These are phyloP conservation scores for Triglochin maritima DNA, from an alignment of 106 monocot genomes.

Conservation along the genomic window DNA sequence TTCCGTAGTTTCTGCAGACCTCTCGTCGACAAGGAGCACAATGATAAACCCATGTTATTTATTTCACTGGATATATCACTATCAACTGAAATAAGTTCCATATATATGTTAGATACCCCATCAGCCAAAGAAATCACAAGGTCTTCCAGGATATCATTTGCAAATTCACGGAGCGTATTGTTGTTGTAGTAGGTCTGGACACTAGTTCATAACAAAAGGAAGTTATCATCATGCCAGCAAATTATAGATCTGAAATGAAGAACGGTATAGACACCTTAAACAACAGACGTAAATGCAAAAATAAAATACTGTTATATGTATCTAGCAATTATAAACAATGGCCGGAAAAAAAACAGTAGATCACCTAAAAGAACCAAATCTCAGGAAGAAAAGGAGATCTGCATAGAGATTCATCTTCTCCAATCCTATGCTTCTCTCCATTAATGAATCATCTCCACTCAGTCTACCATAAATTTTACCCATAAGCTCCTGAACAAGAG, in stretches of 20 bases:
- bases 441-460: constrained; percentile 47
- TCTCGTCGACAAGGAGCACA: constrained; percentile 78
- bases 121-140: constrained; percentile 72
- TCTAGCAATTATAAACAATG: background rate
- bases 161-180: constrained; percentile 37
- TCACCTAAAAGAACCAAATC: constrained; percentile 78
- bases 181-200: constrained; percentile 29
- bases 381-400: constrained; percentile 66
- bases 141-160: constrained; percentile 68
- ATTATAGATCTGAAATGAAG: background rate
- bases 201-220: constrained; percentile 19
- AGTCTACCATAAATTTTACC: constrained; percentile 29
- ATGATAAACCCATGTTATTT: constrained; percentile 31
- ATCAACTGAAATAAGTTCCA: constrained; percentile 87
- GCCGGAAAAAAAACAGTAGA: background rate
- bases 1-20: constrained; percentile 76
- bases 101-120: constrained; percentile 49
- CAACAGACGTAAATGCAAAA: background rate
- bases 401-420: constrained; percentile 82
- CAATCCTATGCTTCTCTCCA: constrained; percentile 34
- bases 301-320: background rate
- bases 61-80: constrained; percentile 48
- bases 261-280: background rate
- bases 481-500: constrained; percentile 35
- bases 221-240: background rate